phyloP scores from a whole-genome alignment of 305 asterid species.

The Nicotiana rustica region DNA sequence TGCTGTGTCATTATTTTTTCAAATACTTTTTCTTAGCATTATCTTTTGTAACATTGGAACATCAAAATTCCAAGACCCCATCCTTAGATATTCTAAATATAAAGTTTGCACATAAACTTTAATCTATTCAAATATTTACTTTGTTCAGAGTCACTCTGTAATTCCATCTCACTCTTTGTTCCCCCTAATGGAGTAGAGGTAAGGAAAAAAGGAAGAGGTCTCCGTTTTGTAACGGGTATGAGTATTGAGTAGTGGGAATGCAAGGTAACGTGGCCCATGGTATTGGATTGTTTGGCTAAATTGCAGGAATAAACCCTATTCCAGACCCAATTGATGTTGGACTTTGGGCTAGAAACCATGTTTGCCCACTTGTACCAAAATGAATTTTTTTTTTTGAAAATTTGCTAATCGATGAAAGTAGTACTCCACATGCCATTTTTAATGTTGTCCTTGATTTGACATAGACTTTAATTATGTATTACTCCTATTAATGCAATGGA shows the following conservation, averaged over 20 bases:
- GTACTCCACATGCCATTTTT: too few species aligned
- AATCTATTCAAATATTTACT: too few species aligned
- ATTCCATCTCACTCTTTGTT: background rate
- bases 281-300: background rate
- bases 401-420: too few species aligned
- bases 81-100: too few species aligned
- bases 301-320: background rate
- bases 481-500: background rate
- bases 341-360: background rate
- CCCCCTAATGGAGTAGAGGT: background rate
- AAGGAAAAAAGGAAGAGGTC: too few species aligned
- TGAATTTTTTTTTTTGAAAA: background rate
- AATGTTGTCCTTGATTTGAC: background rate
- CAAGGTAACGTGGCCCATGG: background rate
- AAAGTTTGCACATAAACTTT: too few species aligned
- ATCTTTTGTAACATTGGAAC: too few species aligned
- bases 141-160: background rate
- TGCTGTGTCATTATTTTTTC: background rate
- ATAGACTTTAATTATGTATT: too few species aligned
- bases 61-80: too few species aligned
- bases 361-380: background rate
- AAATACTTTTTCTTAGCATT: too few species aligned
- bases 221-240: too few species aligned
- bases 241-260: too few species aligned
- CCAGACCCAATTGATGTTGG: background rate